These are phyloP conservation scores for Carex cristatella DNA, from an alignment of 176 grass and related monocot genomes.

Conservation along the genomic window DNA sequence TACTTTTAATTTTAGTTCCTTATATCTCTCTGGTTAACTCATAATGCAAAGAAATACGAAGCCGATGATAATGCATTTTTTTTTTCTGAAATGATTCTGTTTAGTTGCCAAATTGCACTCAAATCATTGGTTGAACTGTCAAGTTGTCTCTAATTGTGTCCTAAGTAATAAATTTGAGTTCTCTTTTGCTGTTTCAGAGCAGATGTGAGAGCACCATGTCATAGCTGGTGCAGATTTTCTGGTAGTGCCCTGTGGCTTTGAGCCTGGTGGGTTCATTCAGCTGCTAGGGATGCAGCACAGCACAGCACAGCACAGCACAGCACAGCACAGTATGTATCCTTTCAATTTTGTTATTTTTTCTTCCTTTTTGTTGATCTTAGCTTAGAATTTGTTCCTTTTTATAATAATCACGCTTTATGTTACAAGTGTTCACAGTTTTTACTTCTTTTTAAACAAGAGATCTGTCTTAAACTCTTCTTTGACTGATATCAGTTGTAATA, in stretches of 20 bases:
- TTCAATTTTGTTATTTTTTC: background rate
- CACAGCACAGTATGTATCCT: slow-evolving; percentile 42
- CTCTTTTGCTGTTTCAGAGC: background rate
- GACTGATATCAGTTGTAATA: background rate
- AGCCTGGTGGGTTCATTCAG: slow-evolving; percentile 90
- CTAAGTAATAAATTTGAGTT: too few species aligned
- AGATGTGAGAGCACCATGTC: too few species aligned
- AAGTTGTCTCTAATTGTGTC: too few species aligned
- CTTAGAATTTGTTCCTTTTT: background rate
- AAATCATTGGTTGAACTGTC: too few species aligned
- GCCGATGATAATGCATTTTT: too few species aligned
- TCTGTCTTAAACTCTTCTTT: background rate
- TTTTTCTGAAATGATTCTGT: too few species aligned
- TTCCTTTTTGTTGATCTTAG: background rate
- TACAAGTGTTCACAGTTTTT: background rate
- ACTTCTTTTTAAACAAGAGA: background rate
- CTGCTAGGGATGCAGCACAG: slow-evolving; percentile 69
- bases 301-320: slow-evolving; percentile 48
- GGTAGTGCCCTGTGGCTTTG: slow-evolving; percentile 19
- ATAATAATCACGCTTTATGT: background rate
- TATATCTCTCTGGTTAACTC: too few species aligned
- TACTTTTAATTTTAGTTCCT: too few species aligned
- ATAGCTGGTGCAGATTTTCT: too few species aligned
- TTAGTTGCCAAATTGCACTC: too few species aligned
- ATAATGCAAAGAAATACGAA: too few species aligned